A percentile compares a stretch with the other conserved stretches of the same genome.
phyloP scores from a whole-genome alignment of 2,329 filamentous ascomycete species.

The Chalaropsis thielavioides region DNA sequence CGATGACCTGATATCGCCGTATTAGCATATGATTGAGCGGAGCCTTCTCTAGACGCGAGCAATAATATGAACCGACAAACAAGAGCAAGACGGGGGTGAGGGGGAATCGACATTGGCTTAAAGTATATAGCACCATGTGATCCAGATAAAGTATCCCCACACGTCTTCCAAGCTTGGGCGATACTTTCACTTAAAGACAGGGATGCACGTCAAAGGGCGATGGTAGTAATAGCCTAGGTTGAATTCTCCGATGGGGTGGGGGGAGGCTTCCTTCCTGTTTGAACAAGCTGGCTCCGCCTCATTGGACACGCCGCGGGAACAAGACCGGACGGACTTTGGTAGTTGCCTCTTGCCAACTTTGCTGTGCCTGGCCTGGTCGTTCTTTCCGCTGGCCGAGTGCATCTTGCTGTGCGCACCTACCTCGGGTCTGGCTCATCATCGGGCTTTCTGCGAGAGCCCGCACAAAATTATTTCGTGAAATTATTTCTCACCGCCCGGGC shows the following conservation, averaged over 20 bases:
- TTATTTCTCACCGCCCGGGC: no score
- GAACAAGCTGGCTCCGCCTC: neutral
- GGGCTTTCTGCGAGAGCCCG: neutral
- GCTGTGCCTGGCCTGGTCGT: neutral
- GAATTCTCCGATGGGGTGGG: no score
- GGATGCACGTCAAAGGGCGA: no score
- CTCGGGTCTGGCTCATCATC: neutral
- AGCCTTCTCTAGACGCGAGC: neutral
- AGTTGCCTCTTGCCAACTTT: neutral
- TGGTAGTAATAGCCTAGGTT: no score
- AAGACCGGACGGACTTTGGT: neutral
- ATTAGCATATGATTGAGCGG: neutral
- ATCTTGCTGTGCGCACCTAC: neutral
- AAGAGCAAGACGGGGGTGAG: neutral
- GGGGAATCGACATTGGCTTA: no score
- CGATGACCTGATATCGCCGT: neutral
- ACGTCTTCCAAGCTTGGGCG: neutral
- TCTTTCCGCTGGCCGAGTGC: neutral
- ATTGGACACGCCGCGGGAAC: neutral
- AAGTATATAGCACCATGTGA: no score
- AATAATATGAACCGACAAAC: neutral
- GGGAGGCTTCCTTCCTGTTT: neutral
- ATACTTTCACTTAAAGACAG: neutral
- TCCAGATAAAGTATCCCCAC: neutral
- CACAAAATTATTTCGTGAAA: neutral